These are phyloP conservation scores for Dendrocalamus sinicus DNA, from an alignment of 176 grass and related monocot species.

Conservation along the genomic window DNA sequence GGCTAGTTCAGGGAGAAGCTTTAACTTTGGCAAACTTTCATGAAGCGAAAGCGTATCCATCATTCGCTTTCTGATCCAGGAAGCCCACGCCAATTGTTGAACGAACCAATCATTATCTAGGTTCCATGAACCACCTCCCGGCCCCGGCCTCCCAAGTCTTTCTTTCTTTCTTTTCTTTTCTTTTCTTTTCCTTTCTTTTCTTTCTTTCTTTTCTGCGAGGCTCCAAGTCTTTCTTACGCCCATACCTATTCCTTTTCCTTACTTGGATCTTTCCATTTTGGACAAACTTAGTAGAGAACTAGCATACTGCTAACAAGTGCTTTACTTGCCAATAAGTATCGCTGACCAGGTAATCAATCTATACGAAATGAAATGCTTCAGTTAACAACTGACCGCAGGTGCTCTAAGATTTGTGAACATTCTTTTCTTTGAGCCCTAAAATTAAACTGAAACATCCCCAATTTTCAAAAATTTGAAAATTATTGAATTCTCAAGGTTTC, in stretches of 20 bases:
- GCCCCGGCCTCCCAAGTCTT: constrained; percentile 24
- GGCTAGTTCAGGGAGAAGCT: constrained; percentile 20
- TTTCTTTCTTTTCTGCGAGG: too few species aligned
- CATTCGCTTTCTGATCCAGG: constrained; percentile 20
- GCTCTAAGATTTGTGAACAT: background rate
- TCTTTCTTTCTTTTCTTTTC: too few species aligned
- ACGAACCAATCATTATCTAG: constrained; percentile 55
- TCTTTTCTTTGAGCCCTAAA: background rate
- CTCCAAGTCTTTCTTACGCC: constrained; percentile 25
- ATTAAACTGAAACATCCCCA: too few species aligned
- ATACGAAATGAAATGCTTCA: background rate
- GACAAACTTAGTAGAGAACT: background rate
- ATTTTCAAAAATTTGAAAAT: too few species aligned
- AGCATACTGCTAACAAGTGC: background rate
- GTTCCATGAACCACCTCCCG: constrained; percentile 50
- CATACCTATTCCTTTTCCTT: background rate
- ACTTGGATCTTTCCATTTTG: constrained; percentile 11
- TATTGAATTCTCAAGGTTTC: too few species aligned
- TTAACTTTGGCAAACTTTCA: constrained; percentile 57
- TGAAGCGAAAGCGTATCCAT: constrained; percentile 34
- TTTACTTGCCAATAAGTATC: background rate
- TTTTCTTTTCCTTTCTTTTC: too few species aligned
- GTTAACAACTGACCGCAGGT: background rate
- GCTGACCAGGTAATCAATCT: background rate
- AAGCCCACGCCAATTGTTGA: constrained; percentile 43